Evolutionary conservation across 345 rosid genomes (phyloP).

Genomic region (Boechera divaricarpa): DNA sequence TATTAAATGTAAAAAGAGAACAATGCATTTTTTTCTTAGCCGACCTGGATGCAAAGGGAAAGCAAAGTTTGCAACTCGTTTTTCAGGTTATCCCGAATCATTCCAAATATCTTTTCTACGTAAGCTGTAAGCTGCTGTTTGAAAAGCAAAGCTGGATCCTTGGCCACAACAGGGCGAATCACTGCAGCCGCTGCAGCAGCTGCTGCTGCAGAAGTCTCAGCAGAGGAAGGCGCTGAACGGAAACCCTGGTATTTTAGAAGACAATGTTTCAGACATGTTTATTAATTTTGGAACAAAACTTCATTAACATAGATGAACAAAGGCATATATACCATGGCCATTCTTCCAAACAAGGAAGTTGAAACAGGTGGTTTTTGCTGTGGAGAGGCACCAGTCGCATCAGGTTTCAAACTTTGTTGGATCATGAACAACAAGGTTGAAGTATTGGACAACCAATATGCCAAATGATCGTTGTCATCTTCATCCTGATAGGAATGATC

Average conservation of each 20-base stretch:
- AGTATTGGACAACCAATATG: constrained; percentile 95
- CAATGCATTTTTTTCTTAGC: constrained; percentile 32
- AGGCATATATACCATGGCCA: constrained; percentile 74
- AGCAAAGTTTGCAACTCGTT: constrained; percentile 81
- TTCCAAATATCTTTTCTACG: constrained; percentile 96
- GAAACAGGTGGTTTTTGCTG: constrained; percentile 71
- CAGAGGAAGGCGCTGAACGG: constrained; percentile 87
- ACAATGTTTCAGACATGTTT: constrained; percentile 17
- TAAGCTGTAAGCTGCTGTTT: constrained; percentile 96
- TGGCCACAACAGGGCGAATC: constrained; percentile 92
- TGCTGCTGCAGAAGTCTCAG: constrained; percentile 66
- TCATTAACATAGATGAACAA: constrained; percentile 7
- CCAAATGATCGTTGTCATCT: constrained; percentile 90
- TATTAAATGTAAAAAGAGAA: background rate
- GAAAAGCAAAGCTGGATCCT: constrained; percentile 95
- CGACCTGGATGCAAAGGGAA: constrained; percentile 92
- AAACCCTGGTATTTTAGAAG: constrained; percentile 68
- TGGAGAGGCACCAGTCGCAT: constrained; percentile 62
- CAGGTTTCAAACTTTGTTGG: constrained; percentile 79
- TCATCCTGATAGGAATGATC: constrained; percentile 61
- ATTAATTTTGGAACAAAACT: background rate
- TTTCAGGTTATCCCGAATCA: constrained; percentile 94
- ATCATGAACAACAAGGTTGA: constrained; percentile 88
- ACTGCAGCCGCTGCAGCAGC: constrained; percentile 68
- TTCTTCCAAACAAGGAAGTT: constrained; percentile 89